phyloP scores from a whole-genome alignment of 768 basidiomycete genomes.

The Agaricus blazei region DNA sequence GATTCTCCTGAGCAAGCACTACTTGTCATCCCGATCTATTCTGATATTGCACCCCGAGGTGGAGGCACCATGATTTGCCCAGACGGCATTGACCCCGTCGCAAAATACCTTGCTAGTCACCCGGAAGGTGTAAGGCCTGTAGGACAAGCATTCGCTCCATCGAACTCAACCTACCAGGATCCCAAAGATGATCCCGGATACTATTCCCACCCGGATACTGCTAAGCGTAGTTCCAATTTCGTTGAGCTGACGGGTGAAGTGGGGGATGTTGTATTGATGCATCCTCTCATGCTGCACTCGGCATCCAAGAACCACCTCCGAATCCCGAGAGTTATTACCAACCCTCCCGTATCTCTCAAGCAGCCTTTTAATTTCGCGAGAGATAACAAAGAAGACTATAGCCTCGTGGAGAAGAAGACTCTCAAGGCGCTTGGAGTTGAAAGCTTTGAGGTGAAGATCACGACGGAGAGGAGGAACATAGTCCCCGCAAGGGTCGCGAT shows the following conservation, averaged over 20 bases:
- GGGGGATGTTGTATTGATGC: slow-evolving; percentile 62
- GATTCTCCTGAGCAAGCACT: slow-evolving; percentile 64
- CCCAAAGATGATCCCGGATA: slow-evolving; percentile 35
- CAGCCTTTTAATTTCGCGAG: slow-evolving; percentile 51
- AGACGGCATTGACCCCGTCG: slow-evolving; percentile 46
- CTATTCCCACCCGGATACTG: slow-evolving; percentile 39
- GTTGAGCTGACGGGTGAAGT: slow-evolving; percentile 54
- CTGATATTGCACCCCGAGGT: slow-evolving; percentile 47
- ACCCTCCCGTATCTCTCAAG: slow-evolving; percentile 53
- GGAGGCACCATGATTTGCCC: slow-evolving; percentile 60
- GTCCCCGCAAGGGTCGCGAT: slow-evolving; percentile 39
- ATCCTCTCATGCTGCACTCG: slow-evolving; percentile 62
- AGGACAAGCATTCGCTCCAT: slow-evolving; percentile 41
- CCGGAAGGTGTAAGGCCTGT: slow-evolving; percentile 48
- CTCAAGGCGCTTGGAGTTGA: slow-evolving; percentile 47
- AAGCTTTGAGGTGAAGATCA: slow-evolving; percentile 37
- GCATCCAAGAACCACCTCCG: slow-evolving; percentile 57
- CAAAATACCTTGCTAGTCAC: slow-evolving; percentile 44
- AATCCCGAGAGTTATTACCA: slow-evolving; percentile 56
- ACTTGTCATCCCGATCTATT: slow-evolving; percentile 57
- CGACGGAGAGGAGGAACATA: slow-evolving; percentile 41
- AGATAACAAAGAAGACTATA: slow-evolving; percentile 40
- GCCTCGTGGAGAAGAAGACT: slow-evolving; percentile 57
- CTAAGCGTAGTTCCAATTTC: slow-evolving; percentile 37
- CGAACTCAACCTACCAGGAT: slow-evolving; percentile 29